Conservation (phyloP, 2,329 filamentous ascomycete genomes). For the Stromatinia cepivora region DNA sequence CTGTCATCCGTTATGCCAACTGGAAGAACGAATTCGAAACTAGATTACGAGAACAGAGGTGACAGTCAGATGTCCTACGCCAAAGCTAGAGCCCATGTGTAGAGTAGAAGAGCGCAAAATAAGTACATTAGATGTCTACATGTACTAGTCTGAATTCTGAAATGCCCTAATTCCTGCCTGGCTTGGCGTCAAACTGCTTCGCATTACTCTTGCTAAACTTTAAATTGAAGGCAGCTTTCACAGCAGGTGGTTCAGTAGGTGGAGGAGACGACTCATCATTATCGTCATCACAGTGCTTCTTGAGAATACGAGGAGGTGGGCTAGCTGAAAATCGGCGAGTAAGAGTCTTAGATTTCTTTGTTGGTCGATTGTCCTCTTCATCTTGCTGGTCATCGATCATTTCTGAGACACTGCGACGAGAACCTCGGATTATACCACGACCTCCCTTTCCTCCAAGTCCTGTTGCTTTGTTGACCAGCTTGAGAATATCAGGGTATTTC, state of each 20-base stretch:
- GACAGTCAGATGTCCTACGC: accelerated
- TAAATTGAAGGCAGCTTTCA: background rate
- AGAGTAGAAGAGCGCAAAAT: accelerated
- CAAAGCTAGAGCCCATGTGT: background rate
- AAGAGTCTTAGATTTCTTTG: background rate
- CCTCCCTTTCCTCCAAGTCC: conserved; percentile 8
- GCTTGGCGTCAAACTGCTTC: background rate
- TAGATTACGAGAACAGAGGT: background rate
- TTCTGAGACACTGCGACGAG: background rate
- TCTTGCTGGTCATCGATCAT: background rate
- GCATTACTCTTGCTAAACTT: background rate
- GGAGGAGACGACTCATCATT: background rate
- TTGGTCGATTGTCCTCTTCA: background rate
- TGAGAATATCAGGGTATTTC: conserved; percentile 9
- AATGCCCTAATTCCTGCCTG: background rate
- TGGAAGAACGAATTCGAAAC: no score
- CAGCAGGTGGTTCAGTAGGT: no score
- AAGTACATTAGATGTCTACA: background rate
- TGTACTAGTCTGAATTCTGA: accelerated
- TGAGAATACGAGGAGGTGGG: background rate
- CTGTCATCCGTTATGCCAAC: background rate
- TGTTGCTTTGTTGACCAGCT: background rate
- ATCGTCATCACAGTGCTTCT: background rate
- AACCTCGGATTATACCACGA: conserved; percentile 6
- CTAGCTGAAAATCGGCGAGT: background rate